phyloP scores from a whole-genome alignment of 106 monocot genomes.

The Dendrobium chrysotoxum region DNA sequence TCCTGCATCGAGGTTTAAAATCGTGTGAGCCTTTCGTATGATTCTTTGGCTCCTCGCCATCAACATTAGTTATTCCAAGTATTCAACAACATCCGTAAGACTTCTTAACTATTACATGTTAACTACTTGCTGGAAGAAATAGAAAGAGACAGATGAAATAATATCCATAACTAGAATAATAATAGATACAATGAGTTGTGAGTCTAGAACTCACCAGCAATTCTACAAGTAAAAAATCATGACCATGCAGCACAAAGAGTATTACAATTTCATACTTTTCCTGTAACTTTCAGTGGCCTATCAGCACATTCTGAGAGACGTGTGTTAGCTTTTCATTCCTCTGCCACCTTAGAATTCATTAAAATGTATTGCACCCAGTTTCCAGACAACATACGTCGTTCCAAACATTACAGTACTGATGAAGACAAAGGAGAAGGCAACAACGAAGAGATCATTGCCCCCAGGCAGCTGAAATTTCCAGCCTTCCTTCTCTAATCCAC shows the following conservation, averaged over 20 bases:
- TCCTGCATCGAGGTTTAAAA: too few relatives aligned
- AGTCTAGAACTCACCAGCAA: not conserved
- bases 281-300: not conserved
- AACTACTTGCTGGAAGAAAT: too few relatives aligned
- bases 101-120: too few relatives aligned
- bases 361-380: conserved; percentile 80
- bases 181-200: not conserved
- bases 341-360: conserved; percentile 45
- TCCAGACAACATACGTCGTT: conserved; percentile 86
- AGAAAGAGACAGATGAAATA: not conserved
- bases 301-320: too few relatives aligned
- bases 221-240: too few relatives aligned
- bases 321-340: too few relatives aligned
- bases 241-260: too few relatives aligned
- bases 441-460: conserved; percentile 46
- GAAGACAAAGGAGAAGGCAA: conserved; percentile 59
- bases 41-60: too few relatives aligned
- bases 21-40: too few relatives aligned
- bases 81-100: too few relatives aligned
- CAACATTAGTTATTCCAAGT: too few relatives aligned
- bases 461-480: conserved; percentile 53
- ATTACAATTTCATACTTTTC: not conserved
- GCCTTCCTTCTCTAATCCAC: conserved; percentile 50
- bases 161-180: not conserved
- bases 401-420: conserved; percentile 78